phyloP scores from a whole-genome alignment of 345 rosid species.

The Brassica rapa region DNA sequence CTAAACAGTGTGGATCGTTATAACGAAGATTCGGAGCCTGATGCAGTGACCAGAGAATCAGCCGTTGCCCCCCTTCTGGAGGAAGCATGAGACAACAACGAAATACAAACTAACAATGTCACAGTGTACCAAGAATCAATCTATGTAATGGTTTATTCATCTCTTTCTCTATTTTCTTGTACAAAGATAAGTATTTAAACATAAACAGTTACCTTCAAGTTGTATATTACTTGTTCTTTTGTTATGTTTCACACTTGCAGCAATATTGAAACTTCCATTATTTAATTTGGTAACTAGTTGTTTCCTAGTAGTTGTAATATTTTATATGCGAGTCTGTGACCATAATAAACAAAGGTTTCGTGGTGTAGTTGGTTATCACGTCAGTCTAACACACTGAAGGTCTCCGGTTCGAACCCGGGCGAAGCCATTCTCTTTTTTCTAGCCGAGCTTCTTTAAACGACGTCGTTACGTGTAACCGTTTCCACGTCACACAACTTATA shows the following conservation, averaged over 20 bases:
- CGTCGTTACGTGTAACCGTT: conserved; percentile 7
- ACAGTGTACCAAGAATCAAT: background rate
- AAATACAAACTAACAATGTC: background rate
- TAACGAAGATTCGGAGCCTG: conserved; percentile 58
- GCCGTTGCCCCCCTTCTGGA: conserved; percentile 59
- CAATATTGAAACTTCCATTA: background rate
- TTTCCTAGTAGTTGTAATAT: too few species aligned
- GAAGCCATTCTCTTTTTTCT: conserved; percentile 36
- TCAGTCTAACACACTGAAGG: conserved; percentile 99
- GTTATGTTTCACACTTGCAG: background rate
- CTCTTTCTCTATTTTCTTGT: background rate
- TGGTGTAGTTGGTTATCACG: conserved; percentile 99
- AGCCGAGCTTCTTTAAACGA: background rate
- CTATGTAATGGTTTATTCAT: background rate
- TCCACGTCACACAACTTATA: conserved; percentile 21
- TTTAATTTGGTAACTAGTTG: background rate
- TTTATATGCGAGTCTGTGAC: too few species aligned
- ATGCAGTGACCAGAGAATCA: conserved; percentile 38
- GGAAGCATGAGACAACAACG: conserved; percentile 30
- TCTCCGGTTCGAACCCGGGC: conserved; percentile 95
- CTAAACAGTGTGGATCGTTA: conserved; percentile 68
- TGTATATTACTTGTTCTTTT: background rate
- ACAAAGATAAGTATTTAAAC: conserved; percentile 9
- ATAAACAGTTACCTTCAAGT: background rate
- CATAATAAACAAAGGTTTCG: conserved; percentile 50